Base-by-base conservation (phyloP, 495 filamentous ascomycete species). In the Aspergillus funiculosus region DNA sequence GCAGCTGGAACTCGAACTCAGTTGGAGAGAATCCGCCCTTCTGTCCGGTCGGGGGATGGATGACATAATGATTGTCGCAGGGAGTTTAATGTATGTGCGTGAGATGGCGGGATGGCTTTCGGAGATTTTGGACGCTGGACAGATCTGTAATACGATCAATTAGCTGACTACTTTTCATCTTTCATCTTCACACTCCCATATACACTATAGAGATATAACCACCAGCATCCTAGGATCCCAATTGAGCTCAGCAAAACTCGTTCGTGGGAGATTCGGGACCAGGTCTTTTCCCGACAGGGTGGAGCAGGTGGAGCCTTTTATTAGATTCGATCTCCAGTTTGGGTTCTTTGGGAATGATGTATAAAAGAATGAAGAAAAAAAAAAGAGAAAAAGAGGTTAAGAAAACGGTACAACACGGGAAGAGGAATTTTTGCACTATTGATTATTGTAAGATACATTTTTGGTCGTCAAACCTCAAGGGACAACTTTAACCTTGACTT, bases 241-340 rank as follows among this genome's bases (percentile, higher is more conserved):
- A n/a, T n/a, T n/a, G n/a, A n/a, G n/a, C n/a, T n/a, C n/a, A n/a
- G n/a, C n/a, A n/a, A n/a, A n/a, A n/a, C n/a, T n/a, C n/a, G 25
- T 38, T 34, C 30, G 21, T 48, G 37, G 24, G n/a, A 32, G 24
- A 29, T 25, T 50, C 31, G 54, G 48, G 49, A 52, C 41, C 57
- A 61, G 57, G 52, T 60, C 61, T 61, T 64, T 63, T 64, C 59
- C 60, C 62, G 64, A 63, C 46, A 39, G 17, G 51, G 58, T 63
- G 60, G 58, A 59, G 58, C 52, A 15, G 27, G 53, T 54, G 56
- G 50, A 54, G 56, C 39, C 37, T 45, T 48, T 53, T 53, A 54
- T 63, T 59, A 57, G 64, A 57, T 58, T 58, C 62, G 62, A 65
- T 68, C 62, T 60, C 45, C 38, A 49, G 58, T 50, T 54, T 48